Percentiles rank a stretch among this genome's conserved stretches.
These are phyloP conservation scores for Brassica napus DNA, from an alignment of 345 rosid genomes.

Conservation along the genomic window DNA sequence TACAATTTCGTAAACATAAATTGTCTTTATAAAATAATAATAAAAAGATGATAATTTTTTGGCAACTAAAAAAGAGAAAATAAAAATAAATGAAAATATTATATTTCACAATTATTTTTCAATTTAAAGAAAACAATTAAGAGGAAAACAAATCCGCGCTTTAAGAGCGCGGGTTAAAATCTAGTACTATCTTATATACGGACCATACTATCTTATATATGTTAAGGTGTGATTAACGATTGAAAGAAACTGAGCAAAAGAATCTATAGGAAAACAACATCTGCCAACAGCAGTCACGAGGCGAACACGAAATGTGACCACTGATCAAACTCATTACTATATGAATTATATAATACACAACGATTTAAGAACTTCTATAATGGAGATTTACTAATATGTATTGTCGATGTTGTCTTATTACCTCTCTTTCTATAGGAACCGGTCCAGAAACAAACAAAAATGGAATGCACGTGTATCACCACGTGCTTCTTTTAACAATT, in stretches of 20 bases:
- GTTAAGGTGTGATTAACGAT: neutral
- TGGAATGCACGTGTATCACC: constrained; percentile 14
- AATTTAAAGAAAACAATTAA: no score
- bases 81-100: no score
- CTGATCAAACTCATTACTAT: neutral
- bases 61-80: no score
- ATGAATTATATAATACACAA: neutral
- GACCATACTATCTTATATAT: no score
- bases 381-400: neutral
- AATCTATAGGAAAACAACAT: constrained; percentile 10
- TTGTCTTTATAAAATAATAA: no score
- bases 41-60: no score
- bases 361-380: neutral
- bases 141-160: no score
- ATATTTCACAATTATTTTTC: no score
- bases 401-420: neutral
- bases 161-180: no score
- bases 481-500: constrained; percentile 3
- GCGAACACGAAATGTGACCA: constrained; percentile 11
- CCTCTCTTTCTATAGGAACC: neutral
- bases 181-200: no score
- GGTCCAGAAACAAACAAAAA: neutral
- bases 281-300: neutral
- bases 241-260: neutral
- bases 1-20: no score